phyloP scores from a whole-genome alignment of 805 yeast species.

The Candida suzukii region DNA sequence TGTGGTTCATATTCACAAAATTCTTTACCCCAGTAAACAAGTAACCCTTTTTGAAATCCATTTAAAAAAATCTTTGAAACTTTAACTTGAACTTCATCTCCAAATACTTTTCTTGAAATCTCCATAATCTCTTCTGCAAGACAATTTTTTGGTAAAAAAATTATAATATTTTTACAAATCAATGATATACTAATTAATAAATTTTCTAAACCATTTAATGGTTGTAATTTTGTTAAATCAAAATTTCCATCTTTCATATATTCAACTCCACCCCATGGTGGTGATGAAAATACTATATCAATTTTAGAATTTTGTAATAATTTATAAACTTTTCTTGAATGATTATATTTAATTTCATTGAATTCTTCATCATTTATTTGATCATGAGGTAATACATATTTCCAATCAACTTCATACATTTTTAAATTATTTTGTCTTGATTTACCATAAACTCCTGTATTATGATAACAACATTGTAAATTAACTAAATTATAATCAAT shows the following conservation, averaged over 20 bases:
- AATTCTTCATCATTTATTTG: slow-evolving; percentile 2
- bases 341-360: slow-evolving; percentile 2
- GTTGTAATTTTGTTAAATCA: slow-evolving; percentile 34
- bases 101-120: slow-evolving; percentile 40
- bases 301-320: slow-evolving; percentile 18
- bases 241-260: slow-evolving; percentile 44
- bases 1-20: slow-evolving; percentile 20
- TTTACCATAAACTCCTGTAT: slow-evolving; percentile 48
- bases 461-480: slow-evolving; percentile 58
- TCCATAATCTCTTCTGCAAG: slow-evolving; percentile 43
- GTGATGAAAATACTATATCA: slow-evolving; percentile 64
- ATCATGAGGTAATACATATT: slow-evolving; percentile 9
- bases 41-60: slow-evolving; percentile 44
- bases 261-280: slow-evolving; percentile 84
- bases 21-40: slow-evolving; percentile 54
- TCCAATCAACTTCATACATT: slow-evolving; percentile 43
- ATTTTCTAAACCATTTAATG: slow-evolving; percentile 39
- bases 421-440: slow-evolving; percentile 42
- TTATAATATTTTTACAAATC: slow-evolving; percentile 41
- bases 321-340: slow-evolving; percentile 6
- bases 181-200: slow-evolving; percentile 35
- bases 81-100: slow-evolving; percentile 35
- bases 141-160: slow-evolving; percentile 60
- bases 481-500: slow-evolving; percentile 56
- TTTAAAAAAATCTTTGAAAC: slow-evolving; percentile 34